Evolutionary conservation across 1,139 yeast genomes (phyloP).

Genomic region (Saccharomyces hybrid): DNA sequence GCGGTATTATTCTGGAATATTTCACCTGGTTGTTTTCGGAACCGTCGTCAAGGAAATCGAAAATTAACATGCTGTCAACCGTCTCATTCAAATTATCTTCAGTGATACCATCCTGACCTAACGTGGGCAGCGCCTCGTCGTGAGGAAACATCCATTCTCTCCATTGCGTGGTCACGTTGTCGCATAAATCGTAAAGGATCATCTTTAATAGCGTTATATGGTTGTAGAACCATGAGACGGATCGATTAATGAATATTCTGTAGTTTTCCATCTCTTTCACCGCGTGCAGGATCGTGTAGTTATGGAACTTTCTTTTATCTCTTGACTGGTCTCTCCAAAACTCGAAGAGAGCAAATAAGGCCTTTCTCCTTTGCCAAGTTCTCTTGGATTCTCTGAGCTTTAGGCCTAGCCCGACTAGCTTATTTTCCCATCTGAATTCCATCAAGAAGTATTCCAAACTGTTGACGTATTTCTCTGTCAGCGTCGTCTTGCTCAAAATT

Average conservation of each 20-base stretch:
- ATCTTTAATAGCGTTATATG: slow-evolving; percentile 31
- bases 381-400: slow-evolving; percentile 30
- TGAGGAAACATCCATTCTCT: slow-evolving; percentile 32
- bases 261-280: slow-evolving; percentile 33
- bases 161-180: slow-evolving; percentile 29
- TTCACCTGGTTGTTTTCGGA: slow-evolving; percentile 23
- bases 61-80: slow-evolving; percentile 23
- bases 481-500: slow-evolving; percentile 23
- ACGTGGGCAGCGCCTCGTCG: slow-evolving; percentile 18
- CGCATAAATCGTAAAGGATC: slow-evolving; percentile 32
- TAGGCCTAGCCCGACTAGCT: slow-evolving; percentile 27
- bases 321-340: slow-evolving; percentile 33
- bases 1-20: slow-evolving; percentile 19
- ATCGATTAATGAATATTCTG: slow-evolving; percentile 29
- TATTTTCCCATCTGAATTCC: slow-evolving; percentile 33
- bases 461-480: slow-evolving; percentile 31
- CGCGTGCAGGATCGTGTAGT: slow-evolving; percentile 29
- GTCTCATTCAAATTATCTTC: slow-evolving; percentile 25
- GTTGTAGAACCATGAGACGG: slow-evolving; percentile 33
- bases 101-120: slow-evolving; percentile 18
- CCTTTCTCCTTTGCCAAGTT: slow-evolving; percentile 33
- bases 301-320: slow-evolving; percentile 25
- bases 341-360: slow-evolving; percentile 30
- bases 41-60: slow-evolving; percentile 29
- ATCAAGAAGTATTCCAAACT: slow-evolving; percentile 30